Percentiles rank a stretch among this genome's conserved stretches.
phyloP scores from a whole-genome alignment of 2,329 filamentous ascomycete genomes.

The Colletotrichum agaves region DNA sequence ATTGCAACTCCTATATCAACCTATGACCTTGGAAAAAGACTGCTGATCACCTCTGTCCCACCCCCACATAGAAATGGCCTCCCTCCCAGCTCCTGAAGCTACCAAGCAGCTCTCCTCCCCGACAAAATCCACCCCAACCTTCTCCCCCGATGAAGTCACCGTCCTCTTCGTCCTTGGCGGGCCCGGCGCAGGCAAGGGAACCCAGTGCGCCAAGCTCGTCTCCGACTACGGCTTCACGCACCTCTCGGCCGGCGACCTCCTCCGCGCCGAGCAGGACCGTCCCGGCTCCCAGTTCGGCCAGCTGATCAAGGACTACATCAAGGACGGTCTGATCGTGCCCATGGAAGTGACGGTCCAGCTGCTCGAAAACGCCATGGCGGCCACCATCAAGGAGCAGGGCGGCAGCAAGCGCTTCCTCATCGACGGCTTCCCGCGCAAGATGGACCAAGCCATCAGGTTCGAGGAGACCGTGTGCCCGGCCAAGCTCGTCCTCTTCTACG shows the following conservation, averaged over 20 bases:
- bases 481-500: conserved; percentile 90
- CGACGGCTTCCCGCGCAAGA: conserved; percentile 91
- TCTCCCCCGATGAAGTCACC: conserved; percentile 81
- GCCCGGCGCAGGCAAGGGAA: conserved; percentile 95
- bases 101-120: conserved; percentile 59
- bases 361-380: conserved; percentile 91
- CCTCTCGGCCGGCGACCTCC: conserved; percentile 90
- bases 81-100: conserved; percentile 50
- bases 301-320: conserved; percentile 93
- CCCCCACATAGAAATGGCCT: conserved; percentile 51
- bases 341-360: conserved; percentile 97
- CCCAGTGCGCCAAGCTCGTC: conserved; percentile 91
- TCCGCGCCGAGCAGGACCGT: conserved; percentile 92
- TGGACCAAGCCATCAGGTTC: conserved; percentile 96
- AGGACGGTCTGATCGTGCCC: conserved; percentile 94
- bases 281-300: conserved; percentile 88
- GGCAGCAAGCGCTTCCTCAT: conserved; percentile 76
- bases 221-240: conserved; percentile 91
- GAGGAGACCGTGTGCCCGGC: conserved; percentile 88
- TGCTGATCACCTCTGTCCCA: conserved; percentile 32
- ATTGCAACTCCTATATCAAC: background rate
- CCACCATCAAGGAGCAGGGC: conserved; percentile 64
- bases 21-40: background rate
- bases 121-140: conserved; percentile 72
- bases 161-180: conserved; percentile 97